These are phyloP conservation scores for Medicago lupulina DNA, from an alignment of 306 rosid genomes.

Conservation along the genomic window DNA sequence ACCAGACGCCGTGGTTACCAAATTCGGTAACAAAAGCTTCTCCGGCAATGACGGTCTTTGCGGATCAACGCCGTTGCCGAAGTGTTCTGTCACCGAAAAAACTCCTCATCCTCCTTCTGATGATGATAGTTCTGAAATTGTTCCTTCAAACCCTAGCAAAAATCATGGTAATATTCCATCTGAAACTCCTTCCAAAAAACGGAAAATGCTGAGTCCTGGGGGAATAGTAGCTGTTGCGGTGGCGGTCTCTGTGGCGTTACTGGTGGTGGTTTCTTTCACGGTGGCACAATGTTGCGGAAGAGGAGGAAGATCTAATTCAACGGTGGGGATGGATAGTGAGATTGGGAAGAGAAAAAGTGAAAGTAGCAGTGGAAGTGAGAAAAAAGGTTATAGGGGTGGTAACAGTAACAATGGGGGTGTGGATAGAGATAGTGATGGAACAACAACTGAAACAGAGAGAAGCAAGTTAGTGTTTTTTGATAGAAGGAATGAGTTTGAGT, in stretches of 20 bases:
- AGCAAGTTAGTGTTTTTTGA: conserved; percentile 89
- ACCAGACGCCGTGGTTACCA: conserved; percentile 65
- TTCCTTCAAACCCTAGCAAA: conserved; percentile 77
- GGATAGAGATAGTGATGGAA: conserved; percentile 81
- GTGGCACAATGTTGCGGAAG: conserved; percentile 80
- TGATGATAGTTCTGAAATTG: conserved; percentile 48
- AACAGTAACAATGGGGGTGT: conserved; percentile 47
- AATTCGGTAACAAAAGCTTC: conserved; percentile 70
- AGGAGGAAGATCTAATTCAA: conserved; percentile 56
- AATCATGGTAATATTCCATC: conserved; percentile 4
- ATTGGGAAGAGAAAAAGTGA: conserved; percentile 75
- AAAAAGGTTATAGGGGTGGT: conserved; percentile 58
- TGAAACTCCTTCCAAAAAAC: conserved; percentile 3
- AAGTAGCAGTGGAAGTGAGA: conserved; percentile 77
- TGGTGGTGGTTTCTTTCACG: conserved; percentile 69
- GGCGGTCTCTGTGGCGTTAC: conserved; percentile 62
- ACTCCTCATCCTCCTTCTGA: conserved; percentile 32
- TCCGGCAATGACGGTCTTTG: conserved; percentile 82
- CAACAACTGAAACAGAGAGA: conserved; percentile 65
- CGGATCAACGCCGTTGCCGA: conserved; percentile 70
- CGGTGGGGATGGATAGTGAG: conserved; percentile 70
- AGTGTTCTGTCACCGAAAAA: conserved; percentile 56
- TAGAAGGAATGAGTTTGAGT: conserved; percentile 79
- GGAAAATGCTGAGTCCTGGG: conserved; percentile 64
- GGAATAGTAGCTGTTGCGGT: conserved; percentile 78